phyloP scores from a whole-genome alignment of 257 asterid genomes.

The Plectranthus barbatus region DNA sequence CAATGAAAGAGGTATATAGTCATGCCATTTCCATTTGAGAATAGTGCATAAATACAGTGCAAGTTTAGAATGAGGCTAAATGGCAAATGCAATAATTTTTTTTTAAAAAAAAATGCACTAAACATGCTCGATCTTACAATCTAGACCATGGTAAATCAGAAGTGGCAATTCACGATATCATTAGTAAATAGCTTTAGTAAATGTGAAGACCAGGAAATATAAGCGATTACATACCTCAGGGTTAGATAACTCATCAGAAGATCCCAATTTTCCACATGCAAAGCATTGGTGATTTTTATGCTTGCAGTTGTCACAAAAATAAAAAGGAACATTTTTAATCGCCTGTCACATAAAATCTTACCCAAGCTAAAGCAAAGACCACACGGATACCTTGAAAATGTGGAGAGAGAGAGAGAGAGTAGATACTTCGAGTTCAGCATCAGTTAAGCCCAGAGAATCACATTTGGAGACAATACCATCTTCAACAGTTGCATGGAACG shows the following conservation, averaged over 20 bases:
- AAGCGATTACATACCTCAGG: slow-evolving; percentile 52
- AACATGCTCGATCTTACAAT: background rate
- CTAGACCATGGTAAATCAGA: background rate
- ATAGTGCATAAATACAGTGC: background rate
- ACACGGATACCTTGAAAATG: background rate
- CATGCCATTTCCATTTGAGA: background rate
- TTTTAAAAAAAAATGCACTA: background rate
- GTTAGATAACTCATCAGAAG: slow-evolving; percentile 71
- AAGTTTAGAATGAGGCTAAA: background rate
- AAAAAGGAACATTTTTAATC: slow-evolving; percentile 29
- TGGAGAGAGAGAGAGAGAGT: background rate
- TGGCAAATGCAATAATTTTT: background rate
- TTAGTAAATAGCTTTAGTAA: too few species aligned
- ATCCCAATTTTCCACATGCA: slow-evolving; percentile 80
- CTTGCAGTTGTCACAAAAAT: slow-evolving; percentile 72
- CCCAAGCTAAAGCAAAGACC: slow-evolving; percentile 2
- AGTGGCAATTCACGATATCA: too few species aligned
- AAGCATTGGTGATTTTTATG: slow-evolving; percentile 72
- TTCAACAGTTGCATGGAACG: slow-evolving; percentile 65
- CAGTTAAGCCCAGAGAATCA: slow-evolving; percentile 49
- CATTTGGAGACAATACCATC: slow-evolving; percentile 59
- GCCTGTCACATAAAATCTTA: slow-evolving; percentile 31
- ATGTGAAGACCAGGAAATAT: too few species aligned
- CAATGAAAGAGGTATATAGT: background rate
- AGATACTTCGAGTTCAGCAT: slow-evolving; percentile 44